A percentile compares a stretch with the other conserved stretches of the same genome.
Conservation (phyloP, 2,329 filamentous ascomycete genomes). For the Apiospora arundinis region DNA sequence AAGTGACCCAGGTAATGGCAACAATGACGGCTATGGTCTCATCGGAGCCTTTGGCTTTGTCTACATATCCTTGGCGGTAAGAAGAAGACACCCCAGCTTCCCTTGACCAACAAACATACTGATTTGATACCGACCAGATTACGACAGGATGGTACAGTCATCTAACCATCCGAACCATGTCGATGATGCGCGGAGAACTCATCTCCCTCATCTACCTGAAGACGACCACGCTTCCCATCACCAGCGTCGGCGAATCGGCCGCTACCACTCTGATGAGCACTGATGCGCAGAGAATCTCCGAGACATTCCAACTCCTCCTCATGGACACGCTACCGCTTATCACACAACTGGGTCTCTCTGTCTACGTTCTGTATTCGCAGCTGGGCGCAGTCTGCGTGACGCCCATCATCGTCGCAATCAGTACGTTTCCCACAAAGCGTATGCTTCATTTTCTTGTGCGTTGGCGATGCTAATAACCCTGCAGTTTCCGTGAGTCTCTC, state of each 20-base stretch:
- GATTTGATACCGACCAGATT: background rate
- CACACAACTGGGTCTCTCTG: slow-evolving; percentile 21
- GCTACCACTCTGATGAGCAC: slow-evolving; percentile 26
- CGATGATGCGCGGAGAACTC: slow-evolving; percentile 26
- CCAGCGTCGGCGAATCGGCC: slow-evolving; percentile 21
- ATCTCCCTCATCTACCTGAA: slow-evolving; percentile 25
- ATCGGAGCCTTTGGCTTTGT: slow-evolving; percentile 23
- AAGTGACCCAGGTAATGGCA: background rate
- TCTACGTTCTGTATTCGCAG: slow-evolving; percentile 26
- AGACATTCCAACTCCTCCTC: slow-evolving; percentile 23
- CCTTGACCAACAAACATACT: too few species aligned
- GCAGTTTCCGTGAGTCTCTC: slow-evolving; percentile 22
- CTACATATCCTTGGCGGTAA: slow-evolving; percentile 23
- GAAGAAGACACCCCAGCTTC: background rate
- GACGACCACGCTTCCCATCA: slow-evolving; percentile 11
- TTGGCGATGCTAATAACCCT: slow-evolving; percentile 24
- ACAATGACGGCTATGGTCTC: slow-evolving; percentile 26
- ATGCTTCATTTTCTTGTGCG: slow-evolving; percentile 1
- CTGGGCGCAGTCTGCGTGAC: slow-evolving; percentile 26
- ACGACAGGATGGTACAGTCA: slow-evolving; percentile 23
- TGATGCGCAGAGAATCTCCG: slow-evolving; percentile 24
- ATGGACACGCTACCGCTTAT: slow-evolving; percentile 22
- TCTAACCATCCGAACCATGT: slow-evolving; percentile 23
- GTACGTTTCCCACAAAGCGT: slow-evolving; percentile 10
- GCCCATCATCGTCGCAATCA: slow-evolving; percentile 24